A percentile compares a stretch with the other conserved stretches of the same genome.
Conservation (phyloP, 768 basidiomycete genomes). For the Kwoniella sp. region DNA sequence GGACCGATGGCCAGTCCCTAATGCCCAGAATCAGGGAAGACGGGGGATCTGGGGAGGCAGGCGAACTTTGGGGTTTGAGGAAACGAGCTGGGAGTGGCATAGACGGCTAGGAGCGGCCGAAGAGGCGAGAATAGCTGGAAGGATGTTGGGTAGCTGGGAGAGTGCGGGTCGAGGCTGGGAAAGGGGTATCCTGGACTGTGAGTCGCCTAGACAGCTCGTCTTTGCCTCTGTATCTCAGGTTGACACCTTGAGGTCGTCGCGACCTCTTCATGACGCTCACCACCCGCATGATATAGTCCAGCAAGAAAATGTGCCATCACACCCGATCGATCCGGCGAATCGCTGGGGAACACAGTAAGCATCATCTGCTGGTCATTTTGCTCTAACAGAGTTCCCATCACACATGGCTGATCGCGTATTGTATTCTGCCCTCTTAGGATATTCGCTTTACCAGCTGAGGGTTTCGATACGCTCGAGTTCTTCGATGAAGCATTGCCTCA, state of each 20-base stretch:
- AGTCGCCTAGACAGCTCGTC: constrained; percentile 28
- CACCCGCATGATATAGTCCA: constrained; percentile 26
- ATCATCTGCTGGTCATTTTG: too few species aligned
- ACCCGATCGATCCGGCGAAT: constrained; percentile 39
- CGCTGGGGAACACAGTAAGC: constrained; percentile 55
- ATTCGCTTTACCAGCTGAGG: constrained; percentile 52
- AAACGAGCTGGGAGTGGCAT: constrained; percentile 47
- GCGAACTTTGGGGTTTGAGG: constrained; percentile 29
- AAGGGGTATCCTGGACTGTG: constrained; percentile 42
- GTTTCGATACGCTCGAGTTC: constrained; percentile 51
- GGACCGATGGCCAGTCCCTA: constrained; percentile 29
- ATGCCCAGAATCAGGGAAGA: background rate
- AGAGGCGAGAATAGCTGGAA: constrained; percentile 9
- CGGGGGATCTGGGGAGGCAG: constrained; percentile 20
- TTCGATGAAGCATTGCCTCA: constrained; percentile 42
- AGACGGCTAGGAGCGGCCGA: constrained; percentile 35
- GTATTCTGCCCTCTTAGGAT: constrained; percentile 47
- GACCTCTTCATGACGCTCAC: background rate
- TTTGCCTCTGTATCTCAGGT: too few species aligned
- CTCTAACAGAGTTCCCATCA: too few species aligned
- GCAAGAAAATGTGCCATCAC: constrained; percentile 45
- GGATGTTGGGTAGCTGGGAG: constrained; percentile 36
- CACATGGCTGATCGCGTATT: background rate
- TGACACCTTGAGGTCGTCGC: background rate
- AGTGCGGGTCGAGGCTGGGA: constrained; percentile 28